Evolutionary conservation across 257 asterid species (phyloP).

Genomic region (Solanum chilense): DNA sequence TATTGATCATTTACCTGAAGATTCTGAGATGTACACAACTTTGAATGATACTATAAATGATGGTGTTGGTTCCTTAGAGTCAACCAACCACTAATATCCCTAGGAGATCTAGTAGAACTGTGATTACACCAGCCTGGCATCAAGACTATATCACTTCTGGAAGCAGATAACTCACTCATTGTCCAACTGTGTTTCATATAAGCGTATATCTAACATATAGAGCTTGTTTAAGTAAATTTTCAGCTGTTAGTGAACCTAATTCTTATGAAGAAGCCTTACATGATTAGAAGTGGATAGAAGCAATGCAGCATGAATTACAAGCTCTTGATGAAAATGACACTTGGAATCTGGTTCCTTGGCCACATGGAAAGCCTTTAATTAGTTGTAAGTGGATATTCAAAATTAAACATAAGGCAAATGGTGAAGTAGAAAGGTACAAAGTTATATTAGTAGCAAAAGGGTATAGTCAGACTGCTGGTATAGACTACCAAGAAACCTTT

Average conservation of each 20-base stretch:
- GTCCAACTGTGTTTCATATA: background rate
- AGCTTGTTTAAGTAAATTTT: background rate
- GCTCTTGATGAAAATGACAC: background rate
- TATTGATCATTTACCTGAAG: no score
- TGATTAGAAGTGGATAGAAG: background rate
- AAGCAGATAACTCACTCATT: background rate
- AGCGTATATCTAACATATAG: no score
- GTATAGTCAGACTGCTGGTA: background rate
- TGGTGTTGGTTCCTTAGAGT: no score
- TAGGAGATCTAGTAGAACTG: background rate
- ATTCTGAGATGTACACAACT: no score
- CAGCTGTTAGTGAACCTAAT: accelerated
- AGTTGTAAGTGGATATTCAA: background rate
- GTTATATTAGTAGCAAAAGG: background rate
- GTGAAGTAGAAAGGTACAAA: background rate
- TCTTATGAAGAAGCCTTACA: background rate
- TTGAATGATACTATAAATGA: no score
- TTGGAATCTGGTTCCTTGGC: background rate
- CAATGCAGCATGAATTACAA: background rate
- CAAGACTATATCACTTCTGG: background rate
- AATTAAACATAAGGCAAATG: no score
- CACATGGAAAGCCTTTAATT: background rate
- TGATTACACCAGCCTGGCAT: background rate
- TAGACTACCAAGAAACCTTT: background rate
- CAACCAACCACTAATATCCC: no score